phyloP scores from a whole-genome alignment of 306 rosid species.

The Macrotyloma uniflorum region DNA sequence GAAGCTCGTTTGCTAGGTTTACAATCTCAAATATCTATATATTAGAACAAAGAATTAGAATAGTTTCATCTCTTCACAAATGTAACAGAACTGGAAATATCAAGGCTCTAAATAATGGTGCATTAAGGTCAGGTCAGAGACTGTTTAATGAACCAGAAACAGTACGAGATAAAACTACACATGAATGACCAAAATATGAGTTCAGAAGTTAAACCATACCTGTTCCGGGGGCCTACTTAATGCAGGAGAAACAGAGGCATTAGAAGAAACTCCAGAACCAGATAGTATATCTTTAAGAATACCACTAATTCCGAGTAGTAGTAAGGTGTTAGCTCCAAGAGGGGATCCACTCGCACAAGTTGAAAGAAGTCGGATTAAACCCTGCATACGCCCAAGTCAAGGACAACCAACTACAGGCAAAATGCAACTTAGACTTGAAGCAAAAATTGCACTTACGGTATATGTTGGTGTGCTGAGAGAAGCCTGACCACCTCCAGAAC shows the following conservation, averaged over 20 bases:
- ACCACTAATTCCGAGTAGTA: conserved; percentile 91
- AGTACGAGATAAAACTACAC: conserved; percentile 5
- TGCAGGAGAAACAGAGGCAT: conserved; percentile 88
- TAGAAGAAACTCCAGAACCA: conserved; percentile 83
- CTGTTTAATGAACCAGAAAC: neutral
- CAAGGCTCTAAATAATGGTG: conserved; percentile 17
- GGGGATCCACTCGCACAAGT: conserved; percentile 99
- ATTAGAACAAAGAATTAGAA: conserved; percentile 18
- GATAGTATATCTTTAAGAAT: conserved; percentile 89
- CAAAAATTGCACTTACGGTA: conserved; percentile 61
- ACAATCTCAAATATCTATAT: conserved; percentile 93
- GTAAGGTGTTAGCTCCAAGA: conserved; percentile 87
- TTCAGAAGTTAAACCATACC: conserved; percentile 48
- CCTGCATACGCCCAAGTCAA: conserved; percentile 65
- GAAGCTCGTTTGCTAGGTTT: conserved; percentile 94
- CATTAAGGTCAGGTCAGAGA: neutral
- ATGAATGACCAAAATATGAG: neutral
- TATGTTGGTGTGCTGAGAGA: conserved; percentile 93
- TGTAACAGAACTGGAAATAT: neutral
- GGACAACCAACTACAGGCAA: conserved; percentile 6
- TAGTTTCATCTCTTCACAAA: neutral
- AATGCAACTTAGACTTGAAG: neutral
- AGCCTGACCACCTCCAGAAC: conserved; percentile 97
- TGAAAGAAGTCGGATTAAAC: conserved; percentile 94
- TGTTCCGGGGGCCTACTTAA: conserved; percentile 88